Percentiles rank a stretch among this genome's conserved stretches.
phyloP scores from a whole-genome alignment of 2,329 filamentous ascomycete species.

The Cercospora zeae-maydis region DNA sequence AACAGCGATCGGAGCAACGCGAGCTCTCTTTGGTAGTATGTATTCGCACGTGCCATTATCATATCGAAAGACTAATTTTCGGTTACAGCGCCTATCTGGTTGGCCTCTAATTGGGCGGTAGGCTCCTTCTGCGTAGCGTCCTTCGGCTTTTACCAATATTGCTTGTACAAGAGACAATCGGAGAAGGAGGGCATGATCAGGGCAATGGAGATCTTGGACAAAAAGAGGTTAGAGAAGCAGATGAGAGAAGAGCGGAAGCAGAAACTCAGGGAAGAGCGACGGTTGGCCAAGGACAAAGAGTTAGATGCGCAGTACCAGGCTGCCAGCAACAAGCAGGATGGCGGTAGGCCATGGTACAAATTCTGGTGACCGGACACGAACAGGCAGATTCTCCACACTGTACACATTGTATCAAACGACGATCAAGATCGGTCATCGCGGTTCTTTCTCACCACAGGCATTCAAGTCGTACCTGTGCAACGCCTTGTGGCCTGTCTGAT shows the following conservation, averaged over 20 bases:
- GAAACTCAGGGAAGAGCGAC: conserved; percentile 38
- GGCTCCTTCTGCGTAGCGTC: conserved; percentile 68
- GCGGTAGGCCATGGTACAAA: conserved; percentile 36
- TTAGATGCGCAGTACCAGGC: conserved; percentile 38
- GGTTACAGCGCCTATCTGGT: conserved; percentile 55
- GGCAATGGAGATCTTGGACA: conserved; percentile 76
- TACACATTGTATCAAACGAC: neutral
- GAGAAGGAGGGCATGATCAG: conserved; percentile 82
- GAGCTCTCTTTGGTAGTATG: conserved; percentile 72
- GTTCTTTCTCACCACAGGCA: neutral
- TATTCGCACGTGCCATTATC: conserved; percentile 8
- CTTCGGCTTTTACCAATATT: conserved; percentile 77
- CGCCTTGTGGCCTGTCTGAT: too few species aligned
- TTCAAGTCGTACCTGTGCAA: neutral
- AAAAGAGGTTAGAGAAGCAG: conserved; percentile 63
- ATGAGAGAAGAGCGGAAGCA: conserved; percentile 47
- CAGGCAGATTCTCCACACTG: neutral
- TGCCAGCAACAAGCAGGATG: conserved; percentile 26
- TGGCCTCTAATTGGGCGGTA: conserved; percentile 81
- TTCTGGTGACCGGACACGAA: conserved; percentile 31
- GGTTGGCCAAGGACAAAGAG: conserved; percentile 44
- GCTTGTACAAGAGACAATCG: conserved; percentile 67
- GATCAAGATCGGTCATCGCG: neutral
- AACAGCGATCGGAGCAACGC: conserved; percentile 69
- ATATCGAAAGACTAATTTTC: conserved; percentile 1